Conservation (phyloP, 768 basidiomycete species). For the Boletus bicolor region DNA sequence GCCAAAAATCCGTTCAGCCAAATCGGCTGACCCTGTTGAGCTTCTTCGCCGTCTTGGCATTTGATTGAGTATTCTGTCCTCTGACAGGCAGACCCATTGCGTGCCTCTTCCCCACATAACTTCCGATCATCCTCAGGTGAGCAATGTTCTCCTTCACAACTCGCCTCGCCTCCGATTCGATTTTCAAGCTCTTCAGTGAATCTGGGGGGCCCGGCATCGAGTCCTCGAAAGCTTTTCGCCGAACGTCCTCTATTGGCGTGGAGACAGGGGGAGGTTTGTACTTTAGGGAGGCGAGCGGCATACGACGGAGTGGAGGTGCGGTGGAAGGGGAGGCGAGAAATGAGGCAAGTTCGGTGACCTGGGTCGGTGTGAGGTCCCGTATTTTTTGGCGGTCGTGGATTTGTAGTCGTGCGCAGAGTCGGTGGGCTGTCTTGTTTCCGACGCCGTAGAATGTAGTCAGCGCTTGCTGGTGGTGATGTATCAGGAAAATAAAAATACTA, state of each 20-base stretch:
- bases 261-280: conserved; percentile 49
- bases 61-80: conserved; percentile 89
- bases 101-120: conserved; percentile 89
- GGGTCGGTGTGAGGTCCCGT: conserved; percentile 75
- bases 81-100: conserved; percentile 92
- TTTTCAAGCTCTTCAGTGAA: conserved; percentile 68
- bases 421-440: conserved; percentile 67
- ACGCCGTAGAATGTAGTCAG: conserved; percentile 89
- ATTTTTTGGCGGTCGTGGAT: conserved; percentile 86
- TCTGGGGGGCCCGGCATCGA: conserved; percentile 45
- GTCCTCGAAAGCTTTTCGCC: conserved; percentile 31
- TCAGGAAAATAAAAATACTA: background rate
- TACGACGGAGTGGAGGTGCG: conserved; percentile 58
- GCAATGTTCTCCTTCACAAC: conserved; percentile 87
- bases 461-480: conserved; percentile 60
- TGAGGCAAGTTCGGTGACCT: conserved; percentile 89
- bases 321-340: conserved; percentile 90
- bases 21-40: conserved; percentile 82
- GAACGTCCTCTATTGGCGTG: conserved; percentile 30
- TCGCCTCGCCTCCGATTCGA: conserved; percentile 84
- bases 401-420: conserved; percentile 87
- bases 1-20: conserved; percentile 25
- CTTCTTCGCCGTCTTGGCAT: conserved; percentile 86
- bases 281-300: conserved; percentile 58
- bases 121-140: conserved; percentile 91